These are phyloP conservation scores for Xylariaceae sp. DNA, from an alignment of 2,329 filamentous ascomycete species.

Conservation along the genomic window DNA sequence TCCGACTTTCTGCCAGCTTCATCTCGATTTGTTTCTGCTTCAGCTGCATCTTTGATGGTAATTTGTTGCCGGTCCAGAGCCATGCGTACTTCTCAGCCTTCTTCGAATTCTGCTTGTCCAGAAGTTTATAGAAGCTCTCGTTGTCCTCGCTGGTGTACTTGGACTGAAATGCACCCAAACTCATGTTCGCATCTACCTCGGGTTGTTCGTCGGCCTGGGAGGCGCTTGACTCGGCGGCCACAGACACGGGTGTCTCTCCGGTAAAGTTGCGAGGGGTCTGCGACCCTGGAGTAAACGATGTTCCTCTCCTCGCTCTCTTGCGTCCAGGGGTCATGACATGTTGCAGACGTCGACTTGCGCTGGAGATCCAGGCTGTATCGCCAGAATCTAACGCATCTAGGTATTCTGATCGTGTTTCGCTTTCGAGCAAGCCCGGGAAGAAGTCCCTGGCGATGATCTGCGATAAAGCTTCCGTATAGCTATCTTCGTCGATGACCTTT, in stretches of 20 bases:
- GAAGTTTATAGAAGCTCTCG: constrained; percentile 86
- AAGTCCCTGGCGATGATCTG: constrained; percentile 96
- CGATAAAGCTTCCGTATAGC: constrained; percentile 82
- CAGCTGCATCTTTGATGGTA: constrained; percentile 71
- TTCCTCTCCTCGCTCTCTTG: constrained; percentile 24
- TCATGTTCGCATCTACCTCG: constrained; percentile 67
- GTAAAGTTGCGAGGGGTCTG: constrained; percentile 59
- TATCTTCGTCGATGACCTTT: constrained; percentile 85
- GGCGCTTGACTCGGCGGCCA: constrained; percentile 32
- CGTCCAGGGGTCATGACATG: constrained; percentile 77
- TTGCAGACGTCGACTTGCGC: constrained; percentile 62
- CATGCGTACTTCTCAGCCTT: constrained; percentile 78
- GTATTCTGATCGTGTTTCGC: constrained; percentile 84
- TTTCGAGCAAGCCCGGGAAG: constrained; percentile 84
- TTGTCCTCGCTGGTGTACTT: constrained; percentile 95
- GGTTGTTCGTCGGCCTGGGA: constrained; percentile 31
- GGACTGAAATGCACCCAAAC: constrained; percentile 76
- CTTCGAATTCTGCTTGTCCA: constrained; percentile 86
- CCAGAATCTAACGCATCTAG: constrained; percentile 83
- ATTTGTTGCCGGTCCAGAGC: constrained; percentile 83
- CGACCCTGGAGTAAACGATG: constrained; percentile 25
- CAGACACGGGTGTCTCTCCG: constrained; percentile 66
- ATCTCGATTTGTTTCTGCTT: constrained; percentile 56
- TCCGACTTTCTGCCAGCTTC: constrained; percentile 38
- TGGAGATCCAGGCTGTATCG: constrained; percentile 78